phyloP scores from a whole-genome alignment of 345 rosid species.

The Atalantia buxifolia region DNA sequence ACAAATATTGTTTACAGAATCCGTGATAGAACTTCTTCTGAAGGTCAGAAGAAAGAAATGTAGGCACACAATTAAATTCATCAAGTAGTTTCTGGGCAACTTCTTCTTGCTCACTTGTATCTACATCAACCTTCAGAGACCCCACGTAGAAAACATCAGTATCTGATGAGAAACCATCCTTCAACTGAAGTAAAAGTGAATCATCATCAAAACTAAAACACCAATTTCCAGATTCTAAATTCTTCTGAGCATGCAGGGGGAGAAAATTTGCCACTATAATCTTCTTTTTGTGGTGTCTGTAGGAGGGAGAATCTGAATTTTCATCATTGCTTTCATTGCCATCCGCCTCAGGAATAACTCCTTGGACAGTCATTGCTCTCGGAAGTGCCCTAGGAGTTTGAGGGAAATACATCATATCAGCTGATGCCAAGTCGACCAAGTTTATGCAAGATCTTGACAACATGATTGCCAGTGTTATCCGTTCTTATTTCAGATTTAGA shows the following conservation, averaged over 20 bases:
- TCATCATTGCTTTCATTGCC: slow-evolving; percentile 27
- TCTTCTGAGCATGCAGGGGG: slow-evolving; percentile 38
- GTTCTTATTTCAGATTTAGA: neutral
- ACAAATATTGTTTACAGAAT: slow-evolving; percentile 43
- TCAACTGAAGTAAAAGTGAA: slow-evolving; percentile 35
- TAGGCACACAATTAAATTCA: slow-evolving; percentile 42
- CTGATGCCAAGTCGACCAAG: slow-evolving; percentile 60
- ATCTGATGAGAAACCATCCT: slow-evolving; percentile 39
- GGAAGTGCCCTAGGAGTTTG: slow-evolving; percentile 53
- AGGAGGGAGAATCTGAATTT: slow-evolving; percentile 26
- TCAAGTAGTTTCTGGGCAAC: slow-evolving; percentile 39
- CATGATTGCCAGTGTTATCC: slow-evolving; percentile 25
- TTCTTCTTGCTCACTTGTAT: slow-evolving; percentile 39
- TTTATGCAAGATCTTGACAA: slow-evolving; percentile 63
- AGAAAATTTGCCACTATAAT: slow-evolving; percentile 45
- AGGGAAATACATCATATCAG: slow-evolving; percentile 52
- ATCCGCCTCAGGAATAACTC: slow-evolving; percentile 48
- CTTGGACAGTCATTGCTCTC: slow-evolving; percentile 52
- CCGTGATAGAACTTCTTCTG: slow-evolving; percentile 43
- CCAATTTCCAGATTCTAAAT: slow-evolving; percentile 37
- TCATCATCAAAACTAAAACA: slow-evolving; percentile 34
- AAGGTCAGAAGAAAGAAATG: slow-evolving; percentile 42
- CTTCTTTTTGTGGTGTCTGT: slow-evolving; percentile 18
- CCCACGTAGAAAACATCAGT: slow-evolving; percentile 43
- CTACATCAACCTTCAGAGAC: slow-evolving; percentile 39